Percentiles rank a stretch among this genome's conserved stretches.
Conservation (phyloP, 1,284 basidiomycete species). For the Rhodofomes roseus region DNA sequence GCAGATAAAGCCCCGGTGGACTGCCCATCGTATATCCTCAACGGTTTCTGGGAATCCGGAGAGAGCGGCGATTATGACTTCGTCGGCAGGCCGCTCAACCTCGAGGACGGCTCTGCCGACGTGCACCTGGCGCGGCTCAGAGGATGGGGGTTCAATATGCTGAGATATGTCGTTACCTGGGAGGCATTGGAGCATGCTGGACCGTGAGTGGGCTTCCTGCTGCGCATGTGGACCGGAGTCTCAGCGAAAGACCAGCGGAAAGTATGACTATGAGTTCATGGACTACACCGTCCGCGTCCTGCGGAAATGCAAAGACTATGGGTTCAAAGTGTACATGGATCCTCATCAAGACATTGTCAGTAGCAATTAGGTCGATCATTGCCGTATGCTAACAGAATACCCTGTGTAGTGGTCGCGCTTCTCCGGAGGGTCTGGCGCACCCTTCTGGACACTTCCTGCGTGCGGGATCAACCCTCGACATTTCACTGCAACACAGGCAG, state of each 20-base stretch:
- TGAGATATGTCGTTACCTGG: constrained; percentile 95
- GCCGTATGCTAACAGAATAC: background rate
- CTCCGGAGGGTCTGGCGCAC: constrained; percentile 94
- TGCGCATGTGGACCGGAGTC: background rate
- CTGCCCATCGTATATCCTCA: constrained; percentile 61
- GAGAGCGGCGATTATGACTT: constrained; percentile 76
- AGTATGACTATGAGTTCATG: constrained; percentile 91
- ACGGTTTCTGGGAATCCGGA: constrained; percentile 88
- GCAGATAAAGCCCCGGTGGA: constrained; percentile 81
- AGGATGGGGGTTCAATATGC: constrained; percentile 93
- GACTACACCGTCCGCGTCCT: constrained; percentile 88
- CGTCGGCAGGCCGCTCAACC: constrained; percentile 71
- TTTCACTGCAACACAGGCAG: constrained; percentile 82
- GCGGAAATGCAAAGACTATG: constrained; percentile 88
- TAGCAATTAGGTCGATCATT: background rate
- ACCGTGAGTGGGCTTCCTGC: constrained; percentile 62
- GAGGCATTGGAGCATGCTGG: constrained; percentile 92
- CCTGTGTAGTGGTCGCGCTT: constrained; percentile 90
- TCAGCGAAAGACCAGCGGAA: constrained; percentile 51
- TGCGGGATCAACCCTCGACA: constrained; percentile 89
- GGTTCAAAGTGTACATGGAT: constrained; percentile 94
- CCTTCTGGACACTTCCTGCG: constrained; percentile 91
- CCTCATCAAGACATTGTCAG: constrained; percentile 95
- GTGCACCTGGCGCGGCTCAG: constrained; percentile 83
- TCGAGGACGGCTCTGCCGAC: constrained; percentile 84